phyloP scores from a whole-genome alignment of 306 rosid species.

The Echinosophora koreensis region DNA sequence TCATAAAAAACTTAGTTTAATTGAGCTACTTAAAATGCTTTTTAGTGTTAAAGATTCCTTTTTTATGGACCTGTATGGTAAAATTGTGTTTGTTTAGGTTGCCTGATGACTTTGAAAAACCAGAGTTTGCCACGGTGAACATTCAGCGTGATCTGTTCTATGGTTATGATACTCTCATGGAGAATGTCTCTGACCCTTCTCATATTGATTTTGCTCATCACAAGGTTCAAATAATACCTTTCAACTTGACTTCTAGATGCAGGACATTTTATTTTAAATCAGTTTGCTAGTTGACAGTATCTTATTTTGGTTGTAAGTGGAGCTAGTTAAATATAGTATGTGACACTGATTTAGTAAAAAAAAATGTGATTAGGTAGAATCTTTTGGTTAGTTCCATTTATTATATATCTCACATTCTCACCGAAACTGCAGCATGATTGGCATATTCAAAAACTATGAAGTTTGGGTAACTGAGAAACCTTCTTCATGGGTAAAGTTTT shows the following conservation, averaged over 20 bases:
- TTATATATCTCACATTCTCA: background rate
- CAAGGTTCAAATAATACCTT: slow-evolving; percentile 64
- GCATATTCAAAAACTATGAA: slow-evolving; percentile 27
- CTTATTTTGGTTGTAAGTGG: slow-evolving; percentile 34
- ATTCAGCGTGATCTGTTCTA: slow-evolving; percentile 99
- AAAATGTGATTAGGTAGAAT: background rate
- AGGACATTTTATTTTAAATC: slow-evolving; percentile 18
- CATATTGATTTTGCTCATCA: slow-evolving; percentile 99
- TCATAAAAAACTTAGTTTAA: slow-evolving; percentile 32
- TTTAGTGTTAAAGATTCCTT: slow-evolving; percentile 7
- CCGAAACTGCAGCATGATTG: background rate
- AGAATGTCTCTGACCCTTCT: slow-evolving; percentile 97
- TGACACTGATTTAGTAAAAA: slow-evolving; percentile 30
- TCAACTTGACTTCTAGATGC: slow-evolving; percentile 27
- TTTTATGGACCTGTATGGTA: slow-evolving; percentile 28
- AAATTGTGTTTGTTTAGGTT: slow-evolving; percentile 64
- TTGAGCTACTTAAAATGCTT: slow-evolving; percentile 3
- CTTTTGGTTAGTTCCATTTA: slow-evolving; percentile 33
- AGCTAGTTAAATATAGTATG: slow-evolving; percentile 1
- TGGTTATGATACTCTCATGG: slow-evolving; percentile 98
- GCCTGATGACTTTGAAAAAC: slow-evolving; percentile 82
- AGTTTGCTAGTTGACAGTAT: slow-evolving; percentile 27
- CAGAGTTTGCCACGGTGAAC: slow-evolving; percentile 91
- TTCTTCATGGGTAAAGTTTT: background rate
- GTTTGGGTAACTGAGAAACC: background rate